These are phyloP conservation scores for Hypoxylon trugodes DNA, from an alignment of 495 filamentous ascomycete genomes.

Conservation along the genomic window DNA sequence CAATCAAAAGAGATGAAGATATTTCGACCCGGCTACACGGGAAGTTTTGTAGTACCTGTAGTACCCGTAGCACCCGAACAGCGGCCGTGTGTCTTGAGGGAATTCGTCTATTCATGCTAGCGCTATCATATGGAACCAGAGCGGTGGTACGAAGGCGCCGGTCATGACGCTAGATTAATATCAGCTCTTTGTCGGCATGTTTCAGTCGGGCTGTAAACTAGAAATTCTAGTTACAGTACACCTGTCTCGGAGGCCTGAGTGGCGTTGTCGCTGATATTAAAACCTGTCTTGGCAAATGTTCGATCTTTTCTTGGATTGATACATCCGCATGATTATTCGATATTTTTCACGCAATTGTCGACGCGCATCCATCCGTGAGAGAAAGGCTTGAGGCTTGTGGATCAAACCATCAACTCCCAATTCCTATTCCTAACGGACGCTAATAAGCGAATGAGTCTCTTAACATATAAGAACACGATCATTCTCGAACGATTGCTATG, in stretches of 20 bases:
- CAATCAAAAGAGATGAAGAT: slow-evolving; percentile 10
- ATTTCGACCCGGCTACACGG: slow-evolving; percentile 11
- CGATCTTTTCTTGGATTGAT: not conserved
- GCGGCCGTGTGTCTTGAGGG: slow-evolving; percentile 23
- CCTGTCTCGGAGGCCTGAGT: slow-evolving; percentile 29
- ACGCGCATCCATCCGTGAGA: not conserved
- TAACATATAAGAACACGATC: too few species aligned
- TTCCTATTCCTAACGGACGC: not conserved
- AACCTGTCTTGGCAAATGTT: slow-evolving; percentile 17
- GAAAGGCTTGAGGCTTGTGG: not conserved
- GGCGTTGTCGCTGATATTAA: slow-evolving; percentile 14
- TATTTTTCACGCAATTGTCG: not conserved
- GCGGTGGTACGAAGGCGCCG: slow-evolving; percentile 21
- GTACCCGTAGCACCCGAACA: slow-evolving; percentile 19
- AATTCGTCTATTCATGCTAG: slow-evolving; percentile 26
- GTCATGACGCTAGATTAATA: slow-evolving; percentile 2
- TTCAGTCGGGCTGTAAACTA: slow-evolving; percentile 29
- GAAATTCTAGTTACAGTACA: slow-evolving; percentile 22
- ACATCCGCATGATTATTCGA: not conserved
- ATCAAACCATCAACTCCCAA: not conserved
- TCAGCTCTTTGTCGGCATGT: slow-evolving; percentile 17
- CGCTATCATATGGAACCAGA: slow-evolving; percentile 13
- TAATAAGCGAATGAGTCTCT: not conserved
- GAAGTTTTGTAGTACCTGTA: too few species aligned
- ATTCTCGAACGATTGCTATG: too few species aligned